Conservation (phyloP, 2,329 filamentous ascomycete genomes). For the Davidsoniella neocaledoniae region DNA sequence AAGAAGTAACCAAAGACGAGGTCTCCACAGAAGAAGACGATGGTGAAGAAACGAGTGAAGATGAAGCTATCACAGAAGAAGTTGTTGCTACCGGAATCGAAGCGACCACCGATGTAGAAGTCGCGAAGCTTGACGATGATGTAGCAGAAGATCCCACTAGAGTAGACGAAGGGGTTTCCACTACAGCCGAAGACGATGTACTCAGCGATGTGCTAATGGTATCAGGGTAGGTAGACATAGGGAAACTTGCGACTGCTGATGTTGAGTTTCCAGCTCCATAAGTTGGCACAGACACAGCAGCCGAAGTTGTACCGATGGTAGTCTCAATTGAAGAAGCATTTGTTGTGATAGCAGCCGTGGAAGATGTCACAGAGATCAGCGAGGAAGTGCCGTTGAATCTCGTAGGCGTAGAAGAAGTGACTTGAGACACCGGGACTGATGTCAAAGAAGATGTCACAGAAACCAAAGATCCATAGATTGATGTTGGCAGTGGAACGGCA, state of each 20-base stretch:
- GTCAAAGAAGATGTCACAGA: too few species aligned
- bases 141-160: neutral
- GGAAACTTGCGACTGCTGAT: neutral
- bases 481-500: neutral
- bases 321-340: neutral
- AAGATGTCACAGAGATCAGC: too few species aligned
- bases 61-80: neutral
- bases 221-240: neutral
- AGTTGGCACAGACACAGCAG: neutral
- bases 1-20: neutral
- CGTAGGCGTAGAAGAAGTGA: too few species aligned
- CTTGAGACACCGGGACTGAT: too few species aligned
- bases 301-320: neutral
- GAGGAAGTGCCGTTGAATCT: too few species aligned
- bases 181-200: too few species aligned
- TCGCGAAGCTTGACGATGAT: neutral
- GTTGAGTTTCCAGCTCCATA: neutral
- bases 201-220: neutral
- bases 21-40: too few species aligned
- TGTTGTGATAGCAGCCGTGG: neutral
- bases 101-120: neutral
- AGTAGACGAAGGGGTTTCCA: neutral
- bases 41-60: too few species aligned
- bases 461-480: too few species aligned
- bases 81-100: neutral